Evolutionary conservation across 73 alveolate species (phyloP).

Genomic region (Paramecium biaurelia): DNA sequence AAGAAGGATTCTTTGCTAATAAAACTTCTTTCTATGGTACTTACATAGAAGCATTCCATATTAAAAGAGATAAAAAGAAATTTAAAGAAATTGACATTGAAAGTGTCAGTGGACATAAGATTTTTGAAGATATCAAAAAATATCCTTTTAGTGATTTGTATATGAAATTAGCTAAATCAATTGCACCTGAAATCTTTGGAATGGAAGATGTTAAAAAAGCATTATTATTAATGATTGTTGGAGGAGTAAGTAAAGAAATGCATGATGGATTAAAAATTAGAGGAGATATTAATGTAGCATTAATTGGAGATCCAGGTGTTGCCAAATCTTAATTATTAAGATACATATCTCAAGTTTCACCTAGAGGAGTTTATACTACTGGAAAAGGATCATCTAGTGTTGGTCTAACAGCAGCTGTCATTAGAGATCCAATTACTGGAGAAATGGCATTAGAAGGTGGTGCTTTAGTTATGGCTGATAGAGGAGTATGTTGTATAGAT

Average conservation of each 20-base stretch:
- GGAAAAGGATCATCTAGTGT: conserved; percentile 99
- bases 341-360: conserved; percentile 91
- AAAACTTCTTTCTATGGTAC: conserved; percentile 90
- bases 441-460: conserved; percentile 98
- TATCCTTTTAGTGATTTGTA: conserved; percentile 64
- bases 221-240: conserved; percentile 88
- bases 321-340: conserved; percentile 97
- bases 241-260: conserved; percentile 94
- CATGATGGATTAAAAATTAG: conserved; percentile 98
- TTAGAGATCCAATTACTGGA: conserved; percentile 83
- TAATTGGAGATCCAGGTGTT: conserved; percentile 99
- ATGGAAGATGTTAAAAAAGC: conserved; percentile 98
- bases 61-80: conserved; percentile 87
- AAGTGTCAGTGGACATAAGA: conserved; percentile 64
- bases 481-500: conserved; percentile 98
- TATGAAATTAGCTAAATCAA: conserved; percentile 82
- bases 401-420: conserved; percentile 98
- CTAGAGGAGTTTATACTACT: conserved; percentile 98
- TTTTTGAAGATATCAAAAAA: conserved; percentile 35
- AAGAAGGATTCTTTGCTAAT: conserved; percentile 73
- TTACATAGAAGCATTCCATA: conserved; percentile 83
- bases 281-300: conserved; percentile 93
- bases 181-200: conserved; percentile 98
- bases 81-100: conserved; percentile 81
- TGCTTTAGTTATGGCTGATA: conserved; percentile 97